A percentile compares a stretch with the other conserved stretches of the same genome.
Conservation (phyloP, 495 filamentous ascomycete genomes). For the Aspergillus egyptiacus region DNA sequence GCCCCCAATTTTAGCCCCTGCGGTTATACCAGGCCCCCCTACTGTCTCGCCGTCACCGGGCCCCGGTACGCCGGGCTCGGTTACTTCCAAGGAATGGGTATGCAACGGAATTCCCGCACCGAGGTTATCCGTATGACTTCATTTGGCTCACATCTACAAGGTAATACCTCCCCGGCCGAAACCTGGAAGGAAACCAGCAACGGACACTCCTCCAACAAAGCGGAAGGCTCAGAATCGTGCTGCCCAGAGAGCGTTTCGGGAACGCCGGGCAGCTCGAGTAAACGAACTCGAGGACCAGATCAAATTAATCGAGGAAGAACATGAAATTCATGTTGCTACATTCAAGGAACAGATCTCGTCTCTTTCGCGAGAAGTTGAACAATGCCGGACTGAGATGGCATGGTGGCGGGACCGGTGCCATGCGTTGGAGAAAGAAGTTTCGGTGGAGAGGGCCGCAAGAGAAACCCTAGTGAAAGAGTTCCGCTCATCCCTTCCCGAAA, state of each 20-base stretch:
- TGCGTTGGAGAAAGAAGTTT: slow-evolving; percentile 42
- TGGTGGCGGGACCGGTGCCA: slow-evolving; percentile 48
- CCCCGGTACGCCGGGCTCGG: slow-evolving; percentile 38
- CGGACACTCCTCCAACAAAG: slow-evolving; percentile 85
- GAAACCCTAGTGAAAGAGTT: slow-evolving; percentile 39
- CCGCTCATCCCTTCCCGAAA: slow-evolving; percentile 28
- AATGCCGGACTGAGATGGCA: slow-evolving; percentile 39
- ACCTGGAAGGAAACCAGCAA: slow-evolving; percentile 89
- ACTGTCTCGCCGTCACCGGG: slow-evolving; percentile 38
- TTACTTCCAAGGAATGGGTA: slow-evolving; percentile 81
- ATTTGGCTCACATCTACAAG: no score
- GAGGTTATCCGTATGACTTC: no score
- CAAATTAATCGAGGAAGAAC: slow-evolving; percentile 54
- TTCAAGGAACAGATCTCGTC: slow-evolving; percentile 43
- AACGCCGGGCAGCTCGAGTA: slow-evolving; percentile 75
- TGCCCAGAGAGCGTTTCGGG: slow-evolving; percentile 89
- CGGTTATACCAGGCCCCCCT: slow-evolving; percentile 34
- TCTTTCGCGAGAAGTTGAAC: slow-evolving; percentile 48
- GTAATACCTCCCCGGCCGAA: slow-evolving; percentile 82
- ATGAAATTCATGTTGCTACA: slow-evolving; percentile 38
- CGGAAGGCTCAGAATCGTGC: slow-evolving; percentile 89
- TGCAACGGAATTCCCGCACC: no score
- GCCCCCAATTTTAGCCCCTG: slow-evolving; percentile 32
- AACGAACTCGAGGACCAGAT: slow-evolving; percentile 82
- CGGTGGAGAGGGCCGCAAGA: slow-evolving; percentile 39